Conservation (phyloP, 306 rosid species). For the Psophocarpus tetragonolobus region DNA sequence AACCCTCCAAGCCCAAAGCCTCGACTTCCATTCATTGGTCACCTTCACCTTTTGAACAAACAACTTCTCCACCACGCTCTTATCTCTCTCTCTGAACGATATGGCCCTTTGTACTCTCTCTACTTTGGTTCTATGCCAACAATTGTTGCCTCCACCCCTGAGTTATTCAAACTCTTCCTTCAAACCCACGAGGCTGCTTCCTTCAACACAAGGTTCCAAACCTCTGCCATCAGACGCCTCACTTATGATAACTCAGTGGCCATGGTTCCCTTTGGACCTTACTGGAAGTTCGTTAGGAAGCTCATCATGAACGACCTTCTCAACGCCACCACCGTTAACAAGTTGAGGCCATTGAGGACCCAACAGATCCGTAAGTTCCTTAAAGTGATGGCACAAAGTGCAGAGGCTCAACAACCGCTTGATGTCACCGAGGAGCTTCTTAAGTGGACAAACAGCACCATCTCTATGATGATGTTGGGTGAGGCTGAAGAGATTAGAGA, state of each 20-base stretch:
- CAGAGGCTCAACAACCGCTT: slow-evolving; percentile 18
- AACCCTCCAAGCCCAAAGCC: slow-evolving; percentile 52
- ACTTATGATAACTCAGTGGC: slow-evolving; percentile 44
- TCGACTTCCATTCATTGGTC: slow-evolving; percentile 41
- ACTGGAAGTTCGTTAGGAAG: slow-evolving; percentile 49
- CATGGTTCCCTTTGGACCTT: slow-evolving; percentile 48
- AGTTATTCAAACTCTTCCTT: slow-evolving; percentile 45
- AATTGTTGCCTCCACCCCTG: slow-evolving; percentile 41
- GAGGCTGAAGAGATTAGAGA: slow-evolving; percentile 35
- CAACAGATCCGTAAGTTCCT: slow-evolving; percentile 32
- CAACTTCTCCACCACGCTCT: slow-evolving; percentile 46
- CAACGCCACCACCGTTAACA: slow-evolving; percentile 29
- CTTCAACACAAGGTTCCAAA: slow-evolving; percentile 30
- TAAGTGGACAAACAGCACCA: slow-evolving; percentile 35
- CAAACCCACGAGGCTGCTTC: slow-evolving; percentile 43
- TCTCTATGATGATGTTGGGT: slow-evolving; percentile 50
- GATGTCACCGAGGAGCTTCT: slow-evolving; percentile 45
- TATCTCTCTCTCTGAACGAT: slow-evolving; percentile 8
- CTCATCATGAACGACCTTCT: slow-evolving; percentile 45
- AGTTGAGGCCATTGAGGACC: slow-evolving; percentile 31
- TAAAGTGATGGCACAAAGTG: slow-evolving; percentile 24
- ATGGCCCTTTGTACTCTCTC: slow-evolving; percentile 48
- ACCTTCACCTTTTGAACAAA: slow-evolving; percentile 35
- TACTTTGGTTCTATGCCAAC: slow-evolving; percentile 49
- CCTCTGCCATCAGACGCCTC: slow-evolving; percentile 31